Conservation (phyloP, 306 rosid genomes). For the Hippophae tibetana region DNA sequence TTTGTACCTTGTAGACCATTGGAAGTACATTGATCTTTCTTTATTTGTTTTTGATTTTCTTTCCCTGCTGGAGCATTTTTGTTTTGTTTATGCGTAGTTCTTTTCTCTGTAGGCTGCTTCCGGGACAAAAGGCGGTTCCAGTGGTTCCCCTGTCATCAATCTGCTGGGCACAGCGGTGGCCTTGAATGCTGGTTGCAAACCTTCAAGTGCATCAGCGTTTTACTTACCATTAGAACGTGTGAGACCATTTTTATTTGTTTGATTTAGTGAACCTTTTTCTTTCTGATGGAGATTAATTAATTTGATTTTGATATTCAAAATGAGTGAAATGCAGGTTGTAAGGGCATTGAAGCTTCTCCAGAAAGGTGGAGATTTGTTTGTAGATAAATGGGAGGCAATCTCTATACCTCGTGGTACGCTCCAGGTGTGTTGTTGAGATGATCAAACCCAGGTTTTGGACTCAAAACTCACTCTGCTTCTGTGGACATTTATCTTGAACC, state of each 20-base stretch:
- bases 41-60: no score
- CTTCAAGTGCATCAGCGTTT: constrained; percentile 91
- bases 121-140: constrained; percentile 97
- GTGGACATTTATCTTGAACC: background rate
- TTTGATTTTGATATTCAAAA: constrained; percentile 15
- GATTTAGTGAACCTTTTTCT: constrained; percentile 3
- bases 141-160: constrained; percentile 96
- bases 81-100: background rate
- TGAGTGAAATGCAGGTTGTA: constrained; percentile 55
- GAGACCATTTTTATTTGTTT: constrained; percentile 29
- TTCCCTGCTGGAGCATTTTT: no score
- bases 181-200: constrained; percentile 94
- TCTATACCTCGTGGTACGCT: constrained; percentile 94
- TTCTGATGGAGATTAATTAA: constrained; percentile 4
- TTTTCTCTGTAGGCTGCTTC: constrained; percentile 76
- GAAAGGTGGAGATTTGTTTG: constrained; percentile 46
- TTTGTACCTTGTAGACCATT: no score
- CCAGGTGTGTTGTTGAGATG: constrained; percentile 67
- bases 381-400: constrained; percentile 67
- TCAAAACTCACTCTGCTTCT: no score
- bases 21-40: no score
- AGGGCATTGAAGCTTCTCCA: constrained; percentile 81
- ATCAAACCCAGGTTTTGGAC: constrained; percentile 2
- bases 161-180: constrained; percentile 93
- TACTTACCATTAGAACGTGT: constrained; percentile 87